A percentile compares a stretch with the other conserved stretches of the same genome.
phyloP scores from a whole-genome alignment of 306 rosid species.

The Medicago truncatula region DNA sequence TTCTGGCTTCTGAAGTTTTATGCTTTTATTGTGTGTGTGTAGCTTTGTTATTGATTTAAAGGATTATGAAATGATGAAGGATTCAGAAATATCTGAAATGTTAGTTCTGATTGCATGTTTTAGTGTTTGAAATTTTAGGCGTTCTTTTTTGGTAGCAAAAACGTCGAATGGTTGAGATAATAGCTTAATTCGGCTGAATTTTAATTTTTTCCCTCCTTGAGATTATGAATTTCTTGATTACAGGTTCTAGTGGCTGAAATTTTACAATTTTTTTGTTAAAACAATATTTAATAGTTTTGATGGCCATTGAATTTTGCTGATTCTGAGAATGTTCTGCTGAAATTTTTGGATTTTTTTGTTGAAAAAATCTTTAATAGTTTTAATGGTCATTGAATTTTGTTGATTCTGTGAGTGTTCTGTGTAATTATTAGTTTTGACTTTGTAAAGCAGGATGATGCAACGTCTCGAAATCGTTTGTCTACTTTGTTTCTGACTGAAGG shows the following conservation, averaged over 20 bases:
- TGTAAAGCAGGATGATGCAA: constrained; percentile 60
- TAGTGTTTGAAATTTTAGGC: neutral
- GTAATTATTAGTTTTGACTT: neutral
- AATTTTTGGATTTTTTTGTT: no score
- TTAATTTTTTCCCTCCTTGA: neutral
- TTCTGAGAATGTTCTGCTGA: neutral
- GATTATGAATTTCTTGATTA: neutral
- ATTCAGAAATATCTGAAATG: no score
- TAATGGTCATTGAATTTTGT: neutral
- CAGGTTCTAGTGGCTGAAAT: neutral
- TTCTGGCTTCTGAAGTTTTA: no score
- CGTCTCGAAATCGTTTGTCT: constrained; percentile 66
- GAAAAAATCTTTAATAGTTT: no score
- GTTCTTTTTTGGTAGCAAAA: neutral
- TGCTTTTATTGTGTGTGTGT: no score
- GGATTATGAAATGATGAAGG: no score
- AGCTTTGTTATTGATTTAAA: no score
- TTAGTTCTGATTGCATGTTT: neutral
- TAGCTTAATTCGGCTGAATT: neutral
- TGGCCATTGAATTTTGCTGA: constrained; percentile 15
- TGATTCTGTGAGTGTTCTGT: neutral
- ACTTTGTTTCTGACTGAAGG: constrained; percentile 72
- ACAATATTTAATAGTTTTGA: neutral
- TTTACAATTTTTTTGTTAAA: neutral
- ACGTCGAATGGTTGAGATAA: neutral